Conservation (phyloP, 2,329 filamentous ascomycete species). For the Rosellinia necatrix region DNA sequence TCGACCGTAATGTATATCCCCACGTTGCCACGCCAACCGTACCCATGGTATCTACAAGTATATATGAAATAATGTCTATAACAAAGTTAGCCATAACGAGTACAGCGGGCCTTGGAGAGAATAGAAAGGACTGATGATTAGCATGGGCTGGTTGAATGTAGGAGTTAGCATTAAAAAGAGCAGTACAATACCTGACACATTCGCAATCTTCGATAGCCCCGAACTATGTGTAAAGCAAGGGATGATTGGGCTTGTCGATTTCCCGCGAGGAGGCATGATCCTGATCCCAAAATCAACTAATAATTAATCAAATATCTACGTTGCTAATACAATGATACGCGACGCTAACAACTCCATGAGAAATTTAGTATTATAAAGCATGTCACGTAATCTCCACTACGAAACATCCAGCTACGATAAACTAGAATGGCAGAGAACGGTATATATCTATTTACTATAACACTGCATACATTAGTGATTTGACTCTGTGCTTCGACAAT, state of each 20-base stretch:
- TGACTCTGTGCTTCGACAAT: too few relatives aligned
- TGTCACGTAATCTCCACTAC: too few relatives aligned
- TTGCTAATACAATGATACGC: too few relatives aligned
- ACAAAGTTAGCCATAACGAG: conserved; percentile 15
- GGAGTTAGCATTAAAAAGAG: conserved; percentile 9
- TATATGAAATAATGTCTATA: conserved; percentile 31
- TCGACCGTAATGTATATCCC: not conserved
- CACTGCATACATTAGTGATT: too few relatives aligned
- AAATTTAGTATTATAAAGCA: too few relatives aligned
- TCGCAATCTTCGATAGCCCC: not conserved
- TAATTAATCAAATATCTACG: too few relatives aligned
- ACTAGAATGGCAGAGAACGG: too few relatives aligned
- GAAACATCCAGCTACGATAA: too few relatives aligned
- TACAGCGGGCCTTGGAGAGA: conserved; percentile 1
- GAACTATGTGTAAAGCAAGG: not conserved
- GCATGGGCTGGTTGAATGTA: conserved; percentile 11
- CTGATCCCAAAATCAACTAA: too few relatives aligned
- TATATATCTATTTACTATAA: too few relatives aligned
- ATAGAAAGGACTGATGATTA: conserved; percentile 1
- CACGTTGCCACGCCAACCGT: not conserved
- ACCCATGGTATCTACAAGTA: conserved; percentile 27
- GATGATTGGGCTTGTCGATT: not conserved
- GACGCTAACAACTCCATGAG: too few relatives aligned
- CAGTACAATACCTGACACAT: not conserved
- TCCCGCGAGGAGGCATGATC: not conserved